phyloP scores from a whole-genome alignment of 164 flowering plant genomes.

The Stephania yunnanensis region DNA sequence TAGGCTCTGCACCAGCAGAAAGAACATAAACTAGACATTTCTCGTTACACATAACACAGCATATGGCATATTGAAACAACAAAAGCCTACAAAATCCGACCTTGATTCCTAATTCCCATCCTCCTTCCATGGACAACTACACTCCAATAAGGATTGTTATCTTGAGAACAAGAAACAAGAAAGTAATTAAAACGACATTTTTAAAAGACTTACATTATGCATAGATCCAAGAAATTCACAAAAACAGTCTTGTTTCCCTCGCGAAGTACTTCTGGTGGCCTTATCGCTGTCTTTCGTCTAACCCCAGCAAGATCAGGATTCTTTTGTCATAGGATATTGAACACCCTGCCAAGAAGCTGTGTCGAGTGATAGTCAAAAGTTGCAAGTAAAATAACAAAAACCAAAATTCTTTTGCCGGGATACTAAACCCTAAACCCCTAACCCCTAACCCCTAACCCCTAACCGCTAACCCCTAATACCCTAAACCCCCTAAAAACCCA shows the following conservation, averaged over 20 bases:
- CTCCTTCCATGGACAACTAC: too few relatives aligned
- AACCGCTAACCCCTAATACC: too few relatives aligned
- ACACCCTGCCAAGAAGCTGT: constrained; percentile 42
- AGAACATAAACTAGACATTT: too few relatives aligned
- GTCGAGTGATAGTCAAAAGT: background rate
- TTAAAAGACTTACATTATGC: constrained; percentile 67
- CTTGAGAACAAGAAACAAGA: background rate
- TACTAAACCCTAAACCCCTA: too few relatives aligned
- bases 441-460: too few relatives aligned
- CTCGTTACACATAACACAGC: too few relatives aligned
- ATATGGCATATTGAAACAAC: too few relatives aligned
- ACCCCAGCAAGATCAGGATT: constrained; percentile 99
- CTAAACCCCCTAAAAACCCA: too few relatives aligned
- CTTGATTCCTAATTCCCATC: too few relatives aligned
- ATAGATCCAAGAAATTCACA: constrained; percentile 95
- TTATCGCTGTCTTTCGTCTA: constrained; percentile 94
- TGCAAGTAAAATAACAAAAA: background rate
- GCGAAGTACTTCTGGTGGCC: constrained; percentile 98
- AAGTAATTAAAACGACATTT: background rate
- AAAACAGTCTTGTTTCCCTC: constrained; percentile 99
- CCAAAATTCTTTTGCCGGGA: constrained; percentile 70
- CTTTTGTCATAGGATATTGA: constrained; percentile 83
- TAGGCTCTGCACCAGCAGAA: too few relatives aligned
- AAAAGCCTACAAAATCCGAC: too few relatives aligned
- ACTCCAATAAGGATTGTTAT: too few relatives aligned